A percentile compares a stretch with the other conserved stretches of the same genome.
Conservation (phyloP, 768 basidiomycete genomes). For the Russula virescens region DNA sequence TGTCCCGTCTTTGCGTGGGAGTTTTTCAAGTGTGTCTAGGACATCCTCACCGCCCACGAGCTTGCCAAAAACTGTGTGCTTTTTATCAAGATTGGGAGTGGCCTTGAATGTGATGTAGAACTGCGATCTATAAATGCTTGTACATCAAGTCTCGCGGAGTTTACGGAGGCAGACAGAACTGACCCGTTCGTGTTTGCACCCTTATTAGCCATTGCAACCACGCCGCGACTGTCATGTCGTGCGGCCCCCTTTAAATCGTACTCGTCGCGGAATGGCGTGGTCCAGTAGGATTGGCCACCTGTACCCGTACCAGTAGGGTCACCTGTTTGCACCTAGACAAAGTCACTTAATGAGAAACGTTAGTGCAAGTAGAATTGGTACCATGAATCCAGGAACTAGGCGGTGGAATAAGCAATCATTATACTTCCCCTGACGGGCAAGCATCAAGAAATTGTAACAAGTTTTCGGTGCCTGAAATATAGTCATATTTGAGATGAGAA, state of each 20-base stretch:
- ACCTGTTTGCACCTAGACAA: conserved; percentile 83
- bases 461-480: conserved; percentile 83
- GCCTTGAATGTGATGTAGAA: conserved; percentile 89
- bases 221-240: conserved; percentile 79
- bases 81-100: conserved; percentile 81
- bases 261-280: conserved; percentile 94
- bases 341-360: conserved; percentile 10
- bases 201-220: conserved; percentile 93
- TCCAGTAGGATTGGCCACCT: conserved; percentile 93
- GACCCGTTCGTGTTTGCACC: conserved; percentile 86
- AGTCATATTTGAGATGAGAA: conserved; percentile 1
- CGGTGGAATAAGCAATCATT: conserved; percentile 88
- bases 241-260: conserved; percentile 82
- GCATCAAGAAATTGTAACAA: conserved; percentile 96
- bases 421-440: conserved; percentile 87
- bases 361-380: conserved; percentile 31
- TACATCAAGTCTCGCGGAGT: conserved; percentile 4
- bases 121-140: conserved; percentile 56
- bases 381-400: conserved; percentile 94
- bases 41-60: conserved; percentile 94
- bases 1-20: conserved; percentile 76
- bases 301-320: conserved; percentile 95
- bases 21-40: conserved; percentile 73
- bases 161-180: conserved; percentile 23
- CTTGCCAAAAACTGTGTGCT: conserved; percentile 96